phyloP scores from a whole-genome alignment of 192 early-diverging fungal species.

The Entomortierella beljakovae region DNA sequence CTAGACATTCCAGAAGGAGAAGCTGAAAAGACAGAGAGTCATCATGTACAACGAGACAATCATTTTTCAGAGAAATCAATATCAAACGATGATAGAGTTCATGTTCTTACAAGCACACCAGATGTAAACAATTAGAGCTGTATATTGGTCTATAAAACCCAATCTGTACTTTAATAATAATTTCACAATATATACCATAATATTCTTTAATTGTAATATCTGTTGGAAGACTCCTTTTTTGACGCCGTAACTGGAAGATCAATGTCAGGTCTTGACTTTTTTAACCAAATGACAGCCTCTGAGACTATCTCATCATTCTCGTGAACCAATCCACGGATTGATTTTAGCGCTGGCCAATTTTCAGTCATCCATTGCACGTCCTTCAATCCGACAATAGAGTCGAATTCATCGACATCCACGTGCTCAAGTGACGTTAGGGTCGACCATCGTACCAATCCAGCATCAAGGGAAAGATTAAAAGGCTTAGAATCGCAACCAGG shows the following conservation, averaged over 20 bases:
- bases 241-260: neutral
- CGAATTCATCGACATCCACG: constrained; percentile 10
- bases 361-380: constrained; percentile 21
- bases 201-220: too few relatives aligned
- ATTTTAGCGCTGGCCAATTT: constrained; percentile 14
- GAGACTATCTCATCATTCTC: neutral
- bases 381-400: constrained; percentile 12
- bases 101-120: too few relatives aligned
- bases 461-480: constrained; percentile 2
- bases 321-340: neutral
- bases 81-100: too few relatives aligned
- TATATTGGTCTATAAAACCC: too few relatives aligned
- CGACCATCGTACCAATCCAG: constrained; percentile 8
- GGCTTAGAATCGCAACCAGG: neutral
- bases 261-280: neutral
- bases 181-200: too few relatives aligned
- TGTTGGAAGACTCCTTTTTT: too few relatives aligned
- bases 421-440: constrained; percentile 4
- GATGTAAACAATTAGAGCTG: too few relatives aligned
- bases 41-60: neutral
- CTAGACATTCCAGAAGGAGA: neutral
- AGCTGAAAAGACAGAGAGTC: neutral
- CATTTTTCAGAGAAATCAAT: too few relatives aligned
- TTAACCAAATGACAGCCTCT: constrained; percentile 6
- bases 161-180: too few relatives aligned